Evolutionary conservation across 1,139 yeast species (phyloP).

Genomic region (Candida pseudoviswanathii): DNA sequence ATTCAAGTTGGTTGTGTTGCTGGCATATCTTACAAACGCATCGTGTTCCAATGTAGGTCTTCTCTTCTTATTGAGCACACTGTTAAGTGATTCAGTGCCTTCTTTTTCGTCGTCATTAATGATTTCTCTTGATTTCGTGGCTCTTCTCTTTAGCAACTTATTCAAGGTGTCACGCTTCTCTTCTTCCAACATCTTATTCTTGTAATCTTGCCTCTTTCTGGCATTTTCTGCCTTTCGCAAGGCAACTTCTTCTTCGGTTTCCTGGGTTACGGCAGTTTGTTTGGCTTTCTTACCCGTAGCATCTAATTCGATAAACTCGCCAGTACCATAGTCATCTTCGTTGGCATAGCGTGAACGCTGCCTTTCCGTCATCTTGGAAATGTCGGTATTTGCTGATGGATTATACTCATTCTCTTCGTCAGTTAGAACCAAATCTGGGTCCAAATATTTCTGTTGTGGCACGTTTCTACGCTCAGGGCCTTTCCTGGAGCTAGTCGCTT

Average conservation of each 20-base stretch:
- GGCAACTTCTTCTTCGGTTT: constrained; percentile 84
- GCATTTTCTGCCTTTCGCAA: constrained; percentile 85
- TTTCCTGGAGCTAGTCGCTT: constrained; percentile 6
- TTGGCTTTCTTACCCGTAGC: constrained; percentile 27
- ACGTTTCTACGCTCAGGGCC: constrained; percentile 4
- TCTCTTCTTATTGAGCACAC: constrained; percentile 30
- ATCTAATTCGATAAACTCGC: constrained; percentile 29
- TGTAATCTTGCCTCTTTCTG: constrained; percentile 82
- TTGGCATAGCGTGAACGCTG: constrained; percentile 54
- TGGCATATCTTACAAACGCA: constrained; percentile 32
- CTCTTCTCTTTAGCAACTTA: constrained; percentile 80
- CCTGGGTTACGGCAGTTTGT: constrained; percentile 34
- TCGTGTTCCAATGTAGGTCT: constrained; percentile 39
- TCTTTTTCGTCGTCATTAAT: constrained; percentile 32
- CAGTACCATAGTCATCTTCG: constrained; percentile 19
- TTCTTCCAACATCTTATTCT: constrained; percentile 82
- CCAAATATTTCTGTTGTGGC: constrained; percentile 30
- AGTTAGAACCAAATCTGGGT: constrained; percentile 43
- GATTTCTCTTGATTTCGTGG: constrained; percentile 59
- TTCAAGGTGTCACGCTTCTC: constrained; percentile 91
- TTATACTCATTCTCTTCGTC: constrained; percentile 49
- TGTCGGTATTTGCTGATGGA: constrained; percentile 46
- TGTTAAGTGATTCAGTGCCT: constrained; percentile 16
- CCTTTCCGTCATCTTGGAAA: constrained; percentile 62
- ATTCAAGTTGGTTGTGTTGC: constrained; percentile 20